Base-by-base conservation (phyloP, 768 basidiomycete genomes). In the Paxillus ammoniavirescens region DNA sequence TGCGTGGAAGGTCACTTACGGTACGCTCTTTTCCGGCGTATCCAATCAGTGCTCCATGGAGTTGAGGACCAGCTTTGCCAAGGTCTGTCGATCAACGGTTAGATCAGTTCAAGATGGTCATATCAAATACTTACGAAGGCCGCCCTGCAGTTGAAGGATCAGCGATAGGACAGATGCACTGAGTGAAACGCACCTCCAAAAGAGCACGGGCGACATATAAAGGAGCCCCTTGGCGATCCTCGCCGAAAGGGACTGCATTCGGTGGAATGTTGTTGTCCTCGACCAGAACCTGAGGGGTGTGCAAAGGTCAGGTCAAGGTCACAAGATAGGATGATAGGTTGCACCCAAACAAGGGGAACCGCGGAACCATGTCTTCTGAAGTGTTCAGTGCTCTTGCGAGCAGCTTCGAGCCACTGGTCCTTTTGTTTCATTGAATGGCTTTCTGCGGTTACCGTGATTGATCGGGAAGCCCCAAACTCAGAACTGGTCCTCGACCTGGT, bases 21-120 rank as follows among this genome's bases (percentile, higher is more conserved):
- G 64, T 61, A 51, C 62, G 65, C 45, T 73, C 72, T 47, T 61
- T 73, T 4, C 73, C 73, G 21, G 67, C 66, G 49, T 57, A 73
- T 23, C 64, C 61, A 17, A 75, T 65, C 3, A 62, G 58, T 0
- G 70, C 72, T 17, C 72, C 72, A 18, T 61, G 3, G 12, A 62
- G 63, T 28, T 73, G 69, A 28, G 59, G 50, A 3, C 66, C 61
- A 48, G 71, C 69, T 57, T 69, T 73, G 5, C 72, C 72, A 14
- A 75, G 58, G 33, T 73, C 73, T 73, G 30, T 4, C 17, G 14
- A 53, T 36, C 43, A 28, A 43, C 14, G 26, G 14, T 31, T 8
- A 42, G 28, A 15, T 23, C 21, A 56, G 49, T 14, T 28, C 21
- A 6, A 38, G 8, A 26, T 28, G 3, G 6, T 23, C 3, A 23